Conservation (phyloP, 2,329 filamentous ascomycete genomes). For the Pseudogymnoascus sp. region DNA sequence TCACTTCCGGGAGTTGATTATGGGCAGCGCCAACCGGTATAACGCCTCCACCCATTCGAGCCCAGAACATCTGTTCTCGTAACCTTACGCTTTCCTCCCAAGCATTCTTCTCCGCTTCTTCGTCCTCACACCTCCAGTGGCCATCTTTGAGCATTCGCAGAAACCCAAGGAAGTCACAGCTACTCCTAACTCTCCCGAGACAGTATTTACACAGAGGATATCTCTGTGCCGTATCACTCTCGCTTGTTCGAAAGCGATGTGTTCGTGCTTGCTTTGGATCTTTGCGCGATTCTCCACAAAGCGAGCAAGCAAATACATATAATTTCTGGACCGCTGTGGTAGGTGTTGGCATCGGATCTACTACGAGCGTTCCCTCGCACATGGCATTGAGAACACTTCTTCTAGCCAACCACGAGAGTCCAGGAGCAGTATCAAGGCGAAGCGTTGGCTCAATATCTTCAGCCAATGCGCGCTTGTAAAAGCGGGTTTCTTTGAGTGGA, state of each 20-base stretch:
- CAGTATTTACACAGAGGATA: conserved; percentile 91
- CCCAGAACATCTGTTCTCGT: conserved; percentile 96
- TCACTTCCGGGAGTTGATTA: conserved; percentile 18
- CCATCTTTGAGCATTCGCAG: conserved; percentile 86
- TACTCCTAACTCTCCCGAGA: conserved; percentile 71
- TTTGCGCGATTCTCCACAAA: conserved; percentile 78
- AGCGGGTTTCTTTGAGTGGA: conserved; percentile 79
- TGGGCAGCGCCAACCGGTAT: conserved; percentile 44
- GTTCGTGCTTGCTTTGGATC: conserved; percentile 65
- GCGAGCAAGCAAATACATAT: conserved; percentile 49
- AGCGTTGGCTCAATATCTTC: conserved; percentile 95
- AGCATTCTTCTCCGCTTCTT: conserved; percentile 75
- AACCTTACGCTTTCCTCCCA: conserved; percentile 93
- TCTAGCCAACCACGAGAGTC: conserved; percentile 86
- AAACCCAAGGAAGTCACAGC: conserved; percentile 89
- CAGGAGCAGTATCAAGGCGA: conserved; percentile 79
- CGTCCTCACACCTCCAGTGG: conserved; percentile 76
- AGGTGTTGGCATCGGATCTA: conserved; percentile 71
- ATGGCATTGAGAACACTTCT: conserved; percentile 77
- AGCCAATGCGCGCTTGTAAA: conserved; percentile 80
- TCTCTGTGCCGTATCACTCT: conserved; percentile 76
- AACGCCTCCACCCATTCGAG: conserved; percentile 83
- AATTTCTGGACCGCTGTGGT: conserved; percentile 40
- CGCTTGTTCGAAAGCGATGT: conserved; percentile 82
- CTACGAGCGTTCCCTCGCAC: conserved; percentile 75